A percentile compares a stretch with the other conserved stretches of the same genome.
phyloP scores from a whole-genome alignment of 2,329 filamentous ascomycete species.

The Thermothelomyces thermophilus region DNA sequence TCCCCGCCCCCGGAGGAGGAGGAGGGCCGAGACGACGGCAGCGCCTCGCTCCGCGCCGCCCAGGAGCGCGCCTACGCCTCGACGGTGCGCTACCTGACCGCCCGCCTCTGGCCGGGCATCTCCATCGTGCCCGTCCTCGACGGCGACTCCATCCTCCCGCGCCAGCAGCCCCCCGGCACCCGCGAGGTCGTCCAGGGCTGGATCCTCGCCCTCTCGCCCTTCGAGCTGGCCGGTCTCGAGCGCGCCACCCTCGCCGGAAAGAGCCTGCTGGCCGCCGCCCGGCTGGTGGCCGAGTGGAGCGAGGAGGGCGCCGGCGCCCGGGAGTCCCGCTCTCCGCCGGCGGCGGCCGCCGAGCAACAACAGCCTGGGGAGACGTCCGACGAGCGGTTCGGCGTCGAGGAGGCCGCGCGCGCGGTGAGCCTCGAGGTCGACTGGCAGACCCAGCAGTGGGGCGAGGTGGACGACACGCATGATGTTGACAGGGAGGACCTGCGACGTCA shows the following conservation, averaged over 20 bases:
- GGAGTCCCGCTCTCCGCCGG: neutral
- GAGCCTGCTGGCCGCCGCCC: conserved; percentile 69
- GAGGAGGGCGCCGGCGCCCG: conserved; percentile 43
- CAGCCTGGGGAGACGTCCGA: neutral
- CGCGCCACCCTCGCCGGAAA: conserved; percentile 78
- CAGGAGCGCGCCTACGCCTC: conserved; percentile 65
- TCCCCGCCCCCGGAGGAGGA: conserved; percentile 45
- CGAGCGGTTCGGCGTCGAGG: conserved; percentile 66
- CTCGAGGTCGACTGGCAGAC: conserved; percentile 90
- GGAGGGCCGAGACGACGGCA: conserved; percentile 23
- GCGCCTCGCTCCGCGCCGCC: conserved; percentile 55
- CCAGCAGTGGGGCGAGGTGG: conserved; percentile 87
- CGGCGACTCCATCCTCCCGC: conserved; percentile 66
- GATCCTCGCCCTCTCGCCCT: conserved; percentile 64
- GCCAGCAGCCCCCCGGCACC: conserved; percentile 66
- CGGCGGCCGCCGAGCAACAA: conserved; percentile 14
- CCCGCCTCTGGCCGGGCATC: conserved; percentile 76
- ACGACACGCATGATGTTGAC: conserved; percentile 96
- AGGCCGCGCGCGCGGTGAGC: conserved; percentile 62
- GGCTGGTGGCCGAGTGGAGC: conserved; percentile 83
- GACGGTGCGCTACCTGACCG: conserved; percentile 64
- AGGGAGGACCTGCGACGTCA: conserved; percentile 84
- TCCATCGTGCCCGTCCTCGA: conserved; percentile 76
- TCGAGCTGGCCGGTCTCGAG: conserved; percentile 83
- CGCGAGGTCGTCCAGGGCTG: conserved; percentile 70